phyloP scores from a whole-genome alignment of 2,329 filamentous ascomycete genomes.

The Stagonosporopsis vannaccii region DNA sequence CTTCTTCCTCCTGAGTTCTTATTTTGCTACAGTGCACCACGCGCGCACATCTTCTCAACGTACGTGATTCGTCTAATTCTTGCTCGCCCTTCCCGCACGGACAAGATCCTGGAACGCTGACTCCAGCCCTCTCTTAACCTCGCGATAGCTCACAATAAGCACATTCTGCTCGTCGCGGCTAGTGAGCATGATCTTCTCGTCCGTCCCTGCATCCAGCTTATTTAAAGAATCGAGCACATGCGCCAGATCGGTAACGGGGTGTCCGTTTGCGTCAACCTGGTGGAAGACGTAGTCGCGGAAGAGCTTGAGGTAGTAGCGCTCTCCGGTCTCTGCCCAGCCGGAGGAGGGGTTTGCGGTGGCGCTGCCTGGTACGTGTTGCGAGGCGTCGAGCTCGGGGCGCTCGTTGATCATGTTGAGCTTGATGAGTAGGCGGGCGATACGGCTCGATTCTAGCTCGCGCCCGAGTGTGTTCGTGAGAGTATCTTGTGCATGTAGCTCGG shows the following conservation, averaged over 20 bases:
- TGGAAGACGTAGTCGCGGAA: conserved; percentile 98
- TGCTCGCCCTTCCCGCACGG: conserved; percentile 40
- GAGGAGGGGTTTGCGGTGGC: conserved; percentile 38
- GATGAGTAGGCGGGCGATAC: conserved; percentile 78
- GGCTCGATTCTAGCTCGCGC: conserved; percentile 87
- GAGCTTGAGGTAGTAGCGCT: conserved; percentile 90
- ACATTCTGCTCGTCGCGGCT: conserved; percentile 90
- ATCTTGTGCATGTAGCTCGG: conserved; percentile 80
- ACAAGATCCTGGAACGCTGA: conserved; percentile 66
- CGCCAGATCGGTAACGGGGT: conserved; percentile 83
- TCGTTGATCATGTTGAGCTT: conserved; percentile 92
- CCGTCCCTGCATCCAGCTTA: conserved; percentile 88
- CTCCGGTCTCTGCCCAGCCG: conserved; percentile 89
- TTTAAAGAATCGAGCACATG: conserved; percentile 88
- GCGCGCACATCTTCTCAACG: background rate
- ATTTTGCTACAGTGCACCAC: background rate
- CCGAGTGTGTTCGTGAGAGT: conserved; percentile 74
- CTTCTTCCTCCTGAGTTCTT: background rate
- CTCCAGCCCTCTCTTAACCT: conserved; percentile 74
- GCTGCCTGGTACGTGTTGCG: conserved; percentile 54
- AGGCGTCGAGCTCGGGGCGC: conserved; percentile 81
- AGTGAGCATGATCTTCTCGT: conserved; percentile 84
- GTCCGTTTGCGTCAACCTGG: conserved; percentile 85
- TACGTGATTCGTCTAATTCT: conserved; percentile 30
- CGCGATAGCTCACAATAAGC: conserved; percentile 88